Base-by-base conservation (phyloP, 1,139 yeast genomes). In the Saccharomyces hybrid region DNA sequence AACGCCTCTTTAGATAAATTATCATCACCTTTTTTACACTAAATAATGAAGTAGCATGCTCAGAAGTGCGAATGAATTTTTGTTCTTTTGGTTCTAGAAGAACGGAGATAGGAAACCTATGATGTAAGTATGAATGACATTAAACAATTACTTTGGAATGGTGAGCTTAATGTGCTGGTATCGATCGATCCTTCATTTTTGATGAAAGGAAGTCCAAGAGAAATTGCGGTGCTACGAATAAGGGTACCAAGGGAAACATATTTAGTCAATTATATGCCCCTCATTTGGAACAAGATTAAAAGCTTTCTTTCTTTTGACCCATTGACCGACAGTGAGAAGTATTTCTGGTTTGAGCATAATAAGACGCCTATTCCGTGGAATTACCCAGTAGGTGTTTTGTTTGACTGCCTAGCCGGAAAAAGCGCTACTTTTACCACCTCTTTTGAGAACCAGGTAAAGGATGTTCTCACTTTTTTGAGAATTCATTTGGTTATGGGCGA, bases 281-380 rank as follows among this genome's bases (percentile, higher is more conserved):
- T 64, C 6, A 70, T 86, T 0, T 61, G 77, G 2, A 59, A 61
- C 1, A 83, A 75, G 64, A 80, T 85, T 59, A 64, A 69, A 47
- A 68, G 73, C n/a, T 70, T 65, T 52, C 58, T 78, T 26, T 69
- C 70, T 25, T 68, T 68, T 51, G 71, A 72, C 20, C 59, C 16
- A 13, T 38, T 64, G 52, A 59, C 65, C 48, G 74, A 79, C 1
- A 59, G 60, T 0, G 63, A 76, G 0, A 51, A 29, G 20, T 51
- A 13, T 29, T 47, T 55, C 62, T 89, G 96, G 96, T 74, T 89
- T 51, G 89, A 82, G 59, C 80, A 74, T 63, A 83, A 83, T 31
- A 78, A 73, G 4, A 81, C 75, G 0, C 89, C 95, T 0, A 56
- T 90, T 28, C 77, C 79, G 49, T 90, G 96, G 96, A 83, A 86